phyloP scores from a whole-genome alignment of 169 alveolate genomes.

The Eimeria zaria region DNA sequence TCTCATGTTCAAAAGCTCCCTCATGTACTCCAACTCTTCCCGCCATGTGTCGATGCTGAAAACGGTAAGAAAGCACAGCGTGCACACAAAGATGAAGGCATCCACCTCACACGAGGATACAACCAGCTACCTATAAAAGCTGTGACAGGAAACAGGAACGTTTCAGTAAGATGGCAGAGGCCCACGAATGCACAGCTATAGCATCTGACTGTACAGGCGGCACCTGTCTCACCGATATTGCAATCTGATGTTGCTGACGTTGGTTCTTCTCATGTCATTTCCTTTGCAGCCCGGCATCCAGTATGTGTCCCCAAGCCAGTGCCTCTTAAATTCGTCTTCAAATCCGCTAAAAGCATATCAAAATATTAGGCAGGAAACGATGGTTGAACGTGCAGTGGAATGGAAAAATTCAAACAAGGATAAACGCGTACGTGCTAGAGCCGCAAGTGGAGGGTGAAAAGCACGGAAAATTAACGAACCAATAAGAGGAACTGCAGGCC shows the following conservation, averaged over 20 bases:
- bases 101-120: neutral
- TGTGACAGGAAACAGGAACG: neutral
- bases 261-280: constrained; percentile 84
- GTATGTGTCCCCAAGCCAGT: constrained; percentile 89
- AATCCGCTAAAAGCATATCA: constrained; percentile 81
- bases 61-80: neutral
- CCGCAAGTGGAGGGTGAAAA: neutral
- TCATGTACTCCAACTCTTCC: constrained; percentile 52
- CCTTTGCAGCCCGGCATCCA: constrained; percentile 78
- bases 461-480: neutral
- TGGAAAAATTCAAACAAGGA: neutral
- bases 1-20: constrained; percentile 50
- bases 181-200: neutral
- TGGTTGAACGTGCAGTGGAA: neutral
- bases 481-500: neutral
- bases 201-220: neutral
- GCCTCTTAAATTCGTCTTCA: constrained; percentile 88
- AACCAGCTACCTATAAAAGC: neutral
- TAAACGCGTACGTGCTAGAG: neutral
- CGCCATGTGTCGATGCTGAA: constrained; percentile 56
- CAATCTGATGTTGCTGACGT: constrained; percentile 86
- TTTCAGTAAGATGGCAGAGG: neutral
- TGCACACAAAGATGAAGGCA: neutral
- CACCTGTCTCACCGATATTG: constrained; percentile 74
- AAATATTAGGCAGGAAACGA: neutral